Evolutionary conservation across 768 basidiomycete genomes (phyloP), one percentile per base, ranked within the genome.

Genomic region (Rhizopogon roseolus): DNA sequence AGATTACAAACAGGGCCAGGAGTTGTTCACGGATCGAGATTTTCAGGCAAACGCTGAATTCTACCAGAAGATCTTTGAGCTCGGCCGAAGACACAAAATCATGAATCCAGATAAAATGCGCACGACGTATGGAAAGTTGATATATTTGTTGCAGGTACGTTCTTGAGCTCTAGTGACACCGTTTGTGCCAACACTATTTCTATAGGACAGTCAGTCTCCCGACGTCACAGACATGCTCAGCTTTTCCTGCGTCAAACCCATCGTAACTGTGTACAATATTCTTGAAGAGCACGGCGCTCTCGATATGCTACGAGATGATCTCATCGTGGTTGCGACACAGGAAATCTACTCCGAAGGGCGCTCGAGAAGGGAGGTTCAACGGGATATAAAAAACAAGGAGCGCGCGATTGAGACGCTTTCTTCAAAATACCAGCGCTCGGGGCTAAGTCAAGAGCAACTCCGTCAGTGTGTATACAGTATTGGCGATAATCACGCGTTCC

Each of bases 91-190:
- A 54, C 88, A 92, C 65, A 93, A 93, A 67, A 93, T 93, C 63
- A 91, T 89, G 88, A 93, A 93, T 61, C 91, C 91, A 0, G 91
- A 93, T 64, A 92, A 92, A 61, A 92, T 93, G 90, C 80, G 91
- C 25, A 84, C 87, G 28, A 93, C 88, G 7, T 93, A 93, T 56
- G 91, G 91, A 9, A 93, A 93, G 64, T 71, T 93, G 55, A 84
- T 92, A 34, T 93, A 92, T 67, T 72, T 93, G 52, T 77, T 92
- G 34, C 88, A 91, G 80, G 88, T 87, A 57, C 59, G 75, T 63
- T 46, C 3, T 13, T 29, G 16, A 5, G 37, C 42, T 13, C 14
- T 32, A 2, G 22, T 19, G 6, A 9, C n/a, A 14, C 25, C n/a
- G 41, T 25, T 25, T 29, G 17, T 29, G 4, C 28, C 34, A 27